phyloP scores from a whole-genome alignment of 164 flowering plant genomes.

The Cinnamomum chago region DNA sequence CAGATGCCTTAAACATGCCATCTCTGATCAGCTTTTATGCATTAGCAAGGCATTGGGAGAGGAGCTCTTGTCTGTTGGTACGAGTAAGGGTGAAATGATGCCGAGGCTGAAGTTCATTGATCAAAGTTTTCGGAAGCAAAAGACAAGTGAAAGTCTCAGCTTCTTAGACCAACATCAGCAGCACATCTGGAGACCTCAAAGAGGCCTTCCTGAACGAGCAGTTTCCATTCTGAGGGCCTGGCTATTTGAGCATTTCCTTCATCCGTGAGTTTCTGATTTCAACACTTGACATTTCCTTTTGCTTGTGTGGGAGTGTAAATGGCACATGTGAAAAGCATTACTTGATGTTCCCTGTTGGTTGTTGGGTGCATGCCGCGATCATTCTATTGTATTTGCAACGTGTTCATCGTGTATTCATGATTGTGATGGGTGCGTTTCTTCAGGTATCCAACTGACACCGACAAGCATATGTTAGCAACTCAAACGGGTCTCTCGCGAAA shows the following conservation, averaged over 20 bases:
- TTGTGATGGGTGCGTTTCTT: no score
- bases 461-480: conserved; percentile 85
- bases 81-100: conserved; percentile 26
- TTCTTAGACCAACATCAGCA: conserved; percentile 45
- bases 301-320: no score
- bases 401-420: no score
- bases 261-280: conserved; percentile 59
- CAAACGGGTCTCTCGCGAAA: conserved; percentile 88
- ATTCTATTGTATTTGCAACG: no score
- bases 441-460: conserved; percentile 93
- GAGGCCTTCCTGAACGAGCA: conserved; percentile 92
- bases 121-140: conserved; percentile 35
- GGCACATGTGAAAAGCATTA: no score
- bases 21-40: conserved; percentile 52
- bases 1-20: conserved; percentile 48
- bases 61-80: conserved; percentile 41
- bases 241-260: conserved; percentile 96
- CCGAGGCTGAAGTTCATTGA: conserved; percentile 37
- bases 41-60: conserved; percentile 49
- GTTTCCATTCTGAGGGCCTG: conserved; percentile 83
- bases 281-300: conserved; percentile 7
- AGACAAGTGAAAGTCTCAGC: conserved; percentile 25
- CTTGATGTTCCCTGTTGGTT: no score
- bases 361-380: no score
- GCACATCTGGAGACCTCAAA: conserved; percentile 82